These are phyloP conservation scores for Penicillium ochrochloron DNA, from an alignment of 495 filamentous ascomycete genomes.

Conservation along the genomic window DNA sequence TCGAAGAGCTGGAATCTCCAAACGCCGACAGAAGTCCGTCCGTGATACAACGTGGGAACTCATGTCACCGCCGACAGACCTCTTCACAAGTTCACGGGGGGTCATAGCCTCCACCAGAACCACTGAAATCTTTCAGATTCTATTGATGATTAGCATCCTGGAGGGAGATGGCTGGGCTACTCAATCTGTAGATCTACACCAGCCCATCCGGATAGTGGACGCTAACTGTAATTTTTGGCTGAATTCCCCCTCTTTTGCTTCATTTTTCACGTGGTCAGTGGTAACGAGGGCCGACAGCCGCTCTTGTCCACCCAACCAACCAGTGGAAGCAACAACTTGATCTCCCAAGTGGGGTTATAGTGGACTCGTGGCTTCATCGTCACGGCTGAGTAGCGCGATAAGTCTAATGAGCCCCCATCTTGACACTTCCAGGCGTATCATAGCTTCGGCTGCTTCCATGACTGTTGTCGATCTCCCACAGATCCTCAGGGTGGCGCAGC, in stretches of 20 bases:
- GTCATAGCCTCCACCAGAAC: not conserved
- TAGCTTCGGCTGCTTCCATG: conserved; percentile 3
- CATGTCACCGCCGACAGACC: not conserved
- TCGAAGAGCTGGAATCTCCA: not conserved
- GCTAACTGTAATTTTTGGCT: not conserved
- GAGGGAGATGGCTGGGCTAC: not conserved
- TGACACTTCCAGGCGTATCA: not conserved
- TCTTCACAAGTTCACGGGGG: not conserved
- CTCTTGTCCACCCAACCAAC: not conserved
- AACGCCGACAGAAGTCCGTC: not conserved
- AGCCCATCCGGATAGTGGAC: not conserved
- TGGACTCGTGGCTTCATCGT: conserved; percentile 6
- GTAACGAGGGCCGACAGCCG: conserved; percentile 1
- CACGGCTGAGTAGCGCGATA: not conserved
- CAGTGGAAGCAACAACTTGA: not conserved
- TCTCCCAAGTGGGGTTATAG: not conserved
- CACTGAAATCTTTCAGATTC: not conserved
- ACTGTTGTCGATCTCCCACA: conserved; percentile 6
- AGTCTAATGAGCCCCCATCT: not conserved
- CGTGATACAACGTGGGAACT: not conserved
- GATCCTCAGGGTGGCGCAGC: not conserved
- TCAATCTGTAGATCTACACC: not conserved
- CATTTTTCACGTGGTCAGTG: conserved; percentile 2
- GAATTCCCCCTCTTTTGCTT: not conserved
- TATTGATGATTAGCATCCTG: not conserved